A percentile compares a stretch with the other conserved stretches of the same genome.
phyloP scores from a whole-genome alignment of 305 asterid genomes.

The Fraxinus platypoda region DNA sequence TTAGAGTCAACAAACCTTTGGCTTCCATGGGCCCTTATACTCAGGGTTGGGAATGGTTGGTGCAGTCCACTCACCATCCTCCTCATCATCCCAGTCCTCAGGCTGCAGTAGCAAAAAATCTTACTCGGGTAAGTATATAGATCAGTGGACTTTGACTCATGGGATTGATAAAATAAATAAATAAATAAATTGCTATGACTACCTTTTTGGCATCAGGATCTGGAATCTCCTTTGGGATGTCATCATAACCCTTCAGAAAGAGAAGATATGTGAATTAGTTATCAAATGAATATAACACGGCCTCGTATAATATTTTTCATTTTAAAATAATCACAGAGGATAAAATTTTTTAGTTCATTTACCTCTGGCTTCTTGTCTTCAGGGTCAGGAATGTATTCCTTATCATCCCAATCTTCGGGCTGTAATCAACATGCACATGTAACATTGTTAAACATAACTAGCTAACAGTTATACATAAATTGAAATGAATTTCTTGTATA shows the following conservation, averaged over 20 bases:
- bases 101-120: constrained; percentile 52
- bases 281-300: neutral
- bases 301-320: neutral
- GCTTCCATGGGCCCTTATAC: constrained; percentile 94
- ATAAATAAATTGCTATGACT: neutral
- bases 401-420: constrained; percentile 99
- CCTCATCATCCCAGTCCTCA: constrained; percentile 99
- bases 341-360: neutral
- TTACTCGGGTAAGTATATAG: neutral
- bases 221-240: constrained; percentile 79
- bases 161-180: neutral
- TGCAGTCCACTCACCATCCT: constrained; percentile 96
- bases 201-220: constrained; percentile 97
- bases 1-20: constrained; percentile 57
- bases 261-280: neutral
- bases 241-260: constrained; percentile 78
- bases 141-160: neutral
- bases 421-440: constrained; percentile 30
- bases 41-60: constrained; percentile 96
- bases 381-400: constrained; percentile 86
- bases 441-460: neutral
- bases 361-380: constrained; percentile 98
- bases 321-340: neutral
- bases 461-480: neutral
- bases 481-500: neutral